Percentiles rank a stretch among this genome's conserved stretches.
Evolutionary conservation across 768 basidiomycete species (phyloP).

Genomic region (Hericium coralloides): DNA sequence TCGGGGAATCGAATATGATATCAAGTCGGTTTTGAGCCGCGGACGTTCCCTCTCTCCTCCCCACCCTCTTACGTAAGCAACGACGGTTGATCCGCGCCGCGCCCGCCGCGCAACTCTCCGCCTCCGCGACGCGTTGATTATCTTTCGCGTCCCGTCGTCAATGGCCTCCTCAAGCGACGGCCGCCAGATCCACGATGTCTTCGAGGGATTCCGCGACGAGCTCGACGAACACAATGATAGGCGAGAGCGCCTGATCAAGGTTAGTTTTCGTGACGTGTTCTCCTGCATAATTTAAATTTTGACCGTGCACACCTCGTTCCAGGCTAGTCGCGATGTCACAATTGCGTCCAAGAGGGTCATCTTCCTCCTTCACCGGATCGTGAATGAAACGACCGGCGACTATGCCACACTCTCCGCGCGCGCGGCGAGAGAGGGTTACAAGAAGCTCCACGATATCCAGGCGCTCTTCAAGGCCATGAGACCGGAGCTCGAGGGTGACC

Average conservation of each 20-base stretch:
- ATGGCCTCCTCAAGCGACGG: slow-evolving; percentile 4
- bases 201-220: slow-evolving; percentile 57
- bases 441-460: slow-evolving; percentile 62
- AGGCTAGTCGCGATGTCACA: slow-evolving; percentile 84
- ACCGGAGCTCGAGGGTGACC: slow-evolving; percentile 53
- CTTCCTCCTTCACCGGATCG: slow-evolving; percentile 80
- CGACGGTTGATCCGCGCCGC: neutral
- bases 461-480: slow-evolving; percentile 52
- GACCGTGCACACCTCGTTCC: slow-evolving; percentile 1
- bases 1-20: neutral
- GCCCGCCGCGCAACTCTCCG: neutral
- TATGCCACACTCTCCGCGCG: slow-evolving; percentile 27
- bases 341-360: slow-evolving; percentile 90
- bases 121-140: too few relatives aligned
- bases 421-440: slow-evolving; percentile 43
- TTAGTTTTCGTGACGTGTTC: slow-evolving; percentile 19
- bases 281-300: too few relatives aligned
- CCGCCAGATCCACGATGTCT: slow-evolving; percentile 26
- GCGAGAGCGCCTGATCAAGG: slow-evolving; percentile 88
- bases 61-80: neutral
- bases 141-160: slow-evolving; percentile 1
- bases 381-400: slow-evolving; percentile 31
- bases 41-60: neutral
- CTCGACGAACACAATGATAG: slow-evolving; percentile 82
- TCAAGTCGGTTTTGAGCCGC: neutral